Evolutionary conservation across 345 rosid genomes (phyloP).

Genomic region (Garcia nutans): DNA sequence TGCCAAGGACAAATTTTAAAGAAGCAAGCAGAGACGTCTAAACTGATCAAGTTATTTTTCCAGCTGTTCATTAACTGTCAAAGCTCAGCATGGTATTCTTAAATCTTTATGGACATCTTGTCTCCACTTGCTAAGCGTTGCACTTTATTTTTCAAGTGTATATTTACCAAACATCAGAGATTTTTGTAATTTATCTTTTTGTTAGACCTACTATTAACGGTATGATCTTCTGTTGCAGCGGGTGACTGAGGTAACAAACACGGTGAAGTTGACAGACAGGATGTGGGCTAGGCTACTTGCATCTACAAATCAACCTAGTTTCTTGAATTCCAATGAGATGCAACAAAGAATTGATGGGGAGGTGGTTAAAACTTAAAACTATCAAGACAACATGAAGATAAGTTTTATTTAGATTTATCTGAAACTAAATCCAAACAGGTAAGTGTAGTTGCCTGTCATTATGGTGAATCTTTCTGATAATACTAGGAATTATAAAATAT

Average conservation of each 20-base stretch:
- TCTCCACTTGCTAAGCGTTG: too few species aligned
- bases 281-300: slow-evolving; percentile 99
- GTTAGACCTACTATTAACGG: neutral
- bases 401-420: slow-evolving; percentile 35
- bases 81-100: too few species aligned
- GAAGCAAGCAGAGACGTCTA: too few species aligned
- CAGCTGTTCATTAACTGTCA: too few species aligned
- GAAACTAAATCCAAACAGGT: slow-evolving; percentile 17
- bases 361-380: slow-evolving; percentile 33
- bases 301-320: slow-evolving; percentile 90
- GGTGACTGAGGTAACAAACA: slow-evolving; percentile 71
- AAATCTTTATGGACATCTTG: too few species aligned
- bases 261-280: slow-evolving; percentile 81
- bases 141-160: neutral
- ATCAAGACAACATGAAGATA: slow-evolving; percentile 40
- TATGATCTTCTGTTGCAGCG: slow-evolving; percentile 45
- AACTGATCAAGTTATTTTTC: too few species aligned
- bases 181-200: neutral
- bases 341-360: slow-evolving; percentile 37
- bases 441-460: neutral
- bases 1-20: too few species aligned
- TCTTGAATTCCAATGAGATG: slow-evolving; percentile 45
- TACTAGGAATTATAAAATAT: neutral
- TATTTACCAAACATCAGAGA: neutral
- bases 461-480: too few species aligned